Evolutionary conservation across 2,329 filamentous ascomycete species (phyloP).

Genomic region (Cladophialophora carrionii): DNA sequence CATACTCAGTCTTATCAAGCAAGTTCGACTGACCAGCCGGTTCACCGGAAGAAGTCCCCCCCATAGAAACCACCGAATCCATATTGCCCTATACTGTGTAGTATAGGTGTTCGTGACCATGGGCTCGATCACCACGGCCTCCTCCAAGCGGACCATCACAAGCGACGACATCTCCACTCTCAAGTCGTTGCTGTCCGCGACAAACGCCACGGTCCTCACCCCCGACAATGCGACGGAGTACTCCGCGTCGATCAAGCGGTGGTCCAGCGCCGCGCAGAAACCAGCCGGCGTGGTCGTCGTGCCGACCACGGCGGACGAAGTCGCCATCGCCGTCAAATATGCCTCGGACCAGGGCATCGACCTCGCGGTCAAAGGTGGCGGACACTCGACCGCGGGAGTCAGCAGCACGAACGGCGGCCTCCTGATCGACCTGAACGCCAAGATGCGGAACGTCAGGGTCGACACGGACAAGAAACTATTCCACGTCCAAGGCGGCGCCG

Average conservation of each 20-base stretch:
- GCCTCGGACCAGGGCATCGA: constrained; percentile 52
- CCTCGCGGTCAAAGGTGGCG: constrained; percentile 60
- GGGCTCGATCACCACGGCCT: constrained; percentile 27
- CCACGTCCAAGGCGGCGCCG: constrained; percentile 56
- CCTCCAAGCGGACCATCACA: constrained; percentile 26
- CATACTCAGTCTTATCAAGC: not conserved
- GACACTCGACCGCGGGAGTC: constrained; percentile 59
- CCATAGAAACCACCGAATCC: not conserved
- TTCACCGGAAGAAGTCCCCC: not conserved
- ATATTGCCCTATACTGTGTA: not conserved
- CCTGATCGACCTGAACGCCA: constrained; percentile 57
- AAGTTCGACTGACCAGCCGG: not conserved
- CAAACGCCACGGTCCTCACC: constrained; percentile 41
- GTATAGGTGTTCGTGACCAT: constrained; percentile 17
- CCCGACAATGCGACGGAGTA: constrained; percentile 43
- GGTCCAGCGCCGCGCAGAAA: constrained; percentile 47
- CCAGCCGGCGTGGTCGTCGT: constrained; percentile 52
- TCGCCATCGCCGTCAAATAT: constrained; percentile 51
- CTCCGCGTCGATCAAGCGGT: constrained; percentile 45
- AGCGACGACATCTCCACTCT: constrained; percentile 32
- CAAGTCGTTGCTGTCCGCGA: constrained; percentile 24
- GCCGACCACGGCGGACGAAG: constrained; percentile 49
- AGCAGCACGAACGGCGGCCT: constrained; percentile 58
- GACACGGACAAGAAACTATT: constrained; percentile 53
- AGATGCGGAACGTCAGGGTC: constrained; percentile 57